Evolutionary conservation across 768 basidiomycete species (phyloP), one percentile per base, ranked within the genome.

Genomic region (Trametopsis cervina): DNA sequence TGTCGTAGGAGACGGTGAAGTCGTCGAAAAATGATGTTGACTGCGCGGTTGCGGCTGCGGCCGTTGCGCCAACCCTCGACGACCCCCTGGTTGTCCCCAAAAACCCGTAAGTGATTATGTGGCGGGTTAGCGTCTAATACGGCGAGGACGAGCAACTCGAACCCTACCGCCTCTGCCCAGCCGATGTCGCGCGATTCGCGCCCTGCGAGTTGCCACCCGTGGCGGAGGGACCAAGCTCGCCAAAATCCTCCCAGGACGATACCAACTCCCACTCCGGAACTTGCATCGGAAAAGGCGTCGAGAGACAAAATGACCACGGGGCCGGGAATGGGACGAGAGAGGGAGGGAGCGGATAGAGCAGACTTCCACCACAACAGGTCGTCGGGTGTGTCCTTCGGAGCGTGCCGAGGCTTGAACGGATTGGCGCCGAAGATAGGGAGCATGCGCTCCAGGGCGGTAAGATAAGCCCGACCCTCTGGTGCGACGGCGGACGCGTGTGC

Each of bases 141-240:
- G 21, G 58, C 39, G 0, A 6, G 37, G 18, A 67, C 49, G 26
- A 75, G 68, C n/a, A 75, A 53, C 21, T 73, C 61, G 44, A 78
- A 69, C 0, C 69, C 68, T 7, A 75, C 51, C 0, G 67, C 68
- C 52, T 78, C 72, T 0, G 72, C 73, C 73, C 75, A 78, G 0
- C 58, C 57, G 46, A 77, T 78, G 46, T 76, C 69, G 0, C 60
- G 43, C 36, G 10, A 33, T 1, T 41, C 58, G 29, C 29, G 7
- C 29, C n/a, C n/a, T n/a, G n/a, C n/a, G 1, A 29, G 9, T 10
- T 55, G 18, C 58, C 60, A 62, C 0, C 54, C 57, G 0, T 37
- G 37, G 15, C 27, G 27, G 20, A 62, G 54, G 0, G 22, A 5
- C 60, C 60, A 66, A 0, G 60, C 65, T 2, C 57, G 40, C 64